Base-by-base conservation (phyloP, 2,329 filamentous ascomycete genomes). In the Colletotrichum sp. region DNA sequence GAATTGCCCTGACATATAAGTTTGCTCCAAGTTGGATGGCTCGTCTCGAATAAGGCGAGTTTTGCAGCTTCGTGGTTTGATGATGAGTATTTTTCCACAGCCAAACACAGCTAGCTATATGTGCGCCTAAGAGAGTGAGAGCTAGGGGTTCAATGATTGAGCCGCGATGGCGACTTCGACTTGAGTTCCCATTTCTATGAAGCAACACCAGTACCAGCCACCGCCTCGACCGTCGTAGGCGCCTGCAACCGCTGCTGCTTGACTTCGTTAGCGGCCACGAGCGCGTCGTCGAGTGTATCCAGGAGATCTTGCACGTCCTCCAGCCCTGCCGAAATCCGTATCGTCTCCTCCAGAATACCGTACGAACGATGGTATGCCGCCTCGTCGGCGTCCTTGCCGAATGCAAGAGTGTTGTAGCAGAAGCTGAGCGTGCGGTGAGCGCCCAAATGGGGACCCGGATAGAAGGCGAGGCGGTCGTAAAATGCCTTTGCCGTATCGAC, bases 391-490 rank as follows among this genome's bases (percentile, higher is more conserved):
- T 84, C 83, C 70, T 84, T 86, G 5, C 84, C 83, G 77, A 86
- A 89, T 5, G 86, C 80, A n/a, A 85, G 78, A 76, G 86, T 84
- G 72, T 86, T 88, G 78, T 90, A 91, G 0, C 88, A 83, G 38
- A 90, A 76, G 34, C 85, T 85, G 4, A 92, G 82, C 12, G 89
- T 91, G 68, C 87, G 82, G 77, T 89, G 88, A 0, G 88, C 90
- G 1, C 89, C 90, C 0, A 92, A 82, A 78, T 91, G 89, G 2
- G 90, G 90, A 0, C 89, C 89, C 2, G 87, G 84, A 78, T 89
- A 88, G 72, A 90, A 85, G 16, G 86, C 83, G 8, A 89, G 80
- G 32, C 81, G 82, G 72, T 92, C 85, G 78, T 90, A 91, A 75
- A 92, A 92, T 1, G 86, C 85, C 5, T 76, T 80, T 1, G 88